Evolutionary conservation across 2,329 filamentous ascomycete genomes (phyloP), one percentile per base, ranked within the genome.

Genomic region (Aspergillus oerlinghausenensis): DNA sequence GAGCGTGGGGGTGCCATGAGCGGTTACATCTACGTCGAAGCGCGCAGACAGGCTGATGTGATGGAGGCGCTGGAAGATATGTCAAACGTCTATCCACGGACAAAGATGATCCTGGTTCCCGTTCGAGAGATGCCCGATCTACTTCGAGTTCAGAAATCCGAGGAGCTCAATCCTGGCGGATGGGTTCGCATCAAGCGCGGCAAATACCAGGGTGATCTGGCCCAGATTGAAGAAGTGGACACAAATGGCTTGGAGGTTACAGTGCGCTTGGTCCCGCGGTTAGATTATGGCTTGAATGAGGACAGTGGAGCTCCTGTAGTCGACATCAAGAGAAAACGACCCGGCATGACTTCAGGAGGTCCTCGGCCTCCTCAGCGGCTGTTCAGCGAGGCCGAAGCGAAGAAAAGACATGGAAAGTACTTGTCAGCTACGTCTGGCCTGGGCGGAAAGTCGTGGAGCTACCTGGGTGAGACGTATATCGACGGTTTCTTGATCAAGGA

Each of bases 101-200:
- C 85, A 28, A 94, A 92, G 74, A 88, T 94, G 77, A 84, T 92
- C 48, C 80, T 97, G 52, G 91, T 99, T 45, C 90, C 94, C 50
- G 92, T 97, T 67, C 96, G 96, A 73, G 94, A 99, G 75, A 96
- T 97, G 87, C 93, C 94, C 1, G 94, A 97, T 74, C 83, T 99
- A n/a, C 81, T 99, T 19, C 86, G 92, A 52, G 90, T 96, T 28
- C 87, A 86, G 59, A 96, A 96, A 77, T 93, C 89, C 2, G 89
- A 92, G 50, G 86, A 87, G 26, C 80, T 99, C 35, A 86, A 94
- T 65, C 89, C 88, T 9, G 93, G 93, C 61, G 91, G 91, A 40
- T 99, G 94, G 83, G 93, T 97, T 52, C 90, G 94, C 61, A 86
- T 97, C 61, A 88, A 86, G 71, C 85, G 90, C 54, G 82, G 87